Evolutionary conservation across 768 basidiomycete genomes (phyloP).

Genomic region (Kwoniella bestiolae): DNA sequence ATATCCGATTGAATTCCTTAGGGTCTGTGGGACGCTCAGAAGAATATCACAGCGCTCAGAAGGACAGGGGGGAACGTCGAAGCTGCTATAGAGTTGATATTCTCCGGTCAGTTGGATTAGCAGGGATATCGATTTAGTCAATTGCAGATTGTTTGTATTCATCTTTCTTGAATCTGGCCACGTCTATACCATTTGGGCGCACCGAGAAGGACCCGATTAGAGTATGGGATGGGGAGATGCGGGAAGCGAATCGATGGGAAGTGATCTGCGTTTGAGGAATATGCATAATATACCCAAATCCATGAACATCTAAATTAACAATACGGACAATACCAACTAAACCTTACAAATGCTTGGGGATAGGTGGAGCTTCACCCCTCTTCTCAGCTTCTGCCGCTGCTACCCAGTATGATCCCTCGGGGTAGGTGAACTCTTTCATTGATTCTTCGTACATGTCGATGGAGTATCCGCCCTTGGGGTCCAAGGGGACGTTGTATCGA

Average conservation of each 20-base stretch:
- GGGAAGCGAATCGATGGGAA: too few relatives aligned
- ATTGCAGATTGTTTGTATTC: not conserved
- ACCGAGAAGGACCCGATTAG: too few relatives aligned
- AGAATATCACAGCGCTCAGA: conserved; percentile 86
- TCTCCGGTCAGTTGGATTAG: conserved; percentile 64
- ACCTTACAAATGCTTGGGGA: conserved; percentile 2
- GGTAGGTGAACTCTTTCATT: conserved; percentile 83
- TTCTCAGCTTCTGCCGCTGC: conserved; percentile 33
- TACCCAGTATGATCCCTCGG: conserved; percentile 79
- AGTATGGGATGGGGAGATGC: too few relatives aligned
- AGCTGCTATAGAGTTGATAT: conserved; percentile 88
- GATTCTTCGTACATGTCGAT: conserved; percentile 86
- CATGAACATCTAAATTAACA: too few relatives aligned
- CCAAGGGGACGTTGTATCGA: conserved; percentile 81
- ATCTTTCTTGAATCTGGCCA: too few relatives aligned
- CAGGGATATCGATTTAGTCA: not conserved
- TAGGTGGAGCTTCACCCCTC: conserved; percentile 36
- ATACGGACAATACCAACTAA: too few relatives aligned
- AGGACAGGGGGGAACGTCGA: conserved; percentile 94
- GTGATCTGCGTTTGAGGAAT: too few relatives aligned
- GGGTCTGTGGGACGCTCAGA: conserved; percentile 76
- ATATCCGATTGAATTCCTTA: conserved; percentile 9
- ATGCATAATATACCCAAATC: too few relatives aligned
- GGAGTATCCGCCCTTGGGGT: conserved; percentile 74
- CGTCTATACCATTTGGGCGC: too few relatives aligned